A percentile compares a stretch with the other conserved stretches of the same genome.
These are phyloP conservation scores for Colletotrichum sp. DNA, from an alignment of 2,329 filamentous ascomycete species.

Conservation along the genomic window DNA sequence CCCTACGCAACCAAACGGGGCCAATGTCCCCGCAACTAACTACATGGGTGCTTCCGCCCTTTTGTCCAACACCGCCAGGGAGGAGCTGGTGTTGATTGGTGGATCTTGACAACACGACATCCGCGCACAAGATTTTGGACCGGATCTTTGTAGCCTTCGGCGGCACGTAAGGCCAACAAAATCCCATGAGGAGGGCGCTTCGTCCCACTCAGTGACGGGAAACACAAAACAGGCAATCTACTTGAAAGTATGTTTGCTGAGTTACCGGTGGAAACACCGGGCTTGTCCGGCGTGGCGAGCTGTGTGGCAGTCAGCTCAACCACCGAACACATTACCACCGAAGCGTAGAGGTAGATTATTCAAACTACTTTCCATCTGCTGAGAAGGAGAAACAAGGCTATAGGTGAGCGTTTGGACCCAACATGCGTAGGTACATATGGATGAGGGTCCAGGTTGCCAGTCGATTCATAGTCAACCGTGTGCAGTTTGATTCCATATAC, in stretches of 20 bases:
- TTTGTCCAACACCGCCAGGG: neutral
- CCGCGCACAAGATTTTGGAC: neutral
- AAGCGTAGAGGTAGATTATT: no score
- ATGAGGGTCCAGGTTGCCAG: no score
- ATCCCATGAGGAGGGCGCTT: neutral
- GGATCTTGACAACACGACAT: neutral
- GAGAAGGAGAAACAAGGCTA: no score
- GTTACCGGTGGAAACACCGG: neutral
- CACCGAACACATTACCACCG: no score
- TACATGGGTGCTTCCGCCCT: neutral
- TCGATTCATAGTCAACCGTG: no score
- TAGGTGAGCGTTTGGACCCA: no score
- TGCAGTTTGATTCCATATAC: no score
- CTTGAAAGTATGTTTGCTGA: neutral
- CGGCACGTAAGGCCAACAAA: neutral
- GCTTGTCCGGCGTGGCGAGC: neutral
- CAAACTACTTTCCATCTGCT: no score
- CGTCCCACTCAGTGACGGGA: neutral
- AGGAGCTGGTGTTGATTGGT: neutral
- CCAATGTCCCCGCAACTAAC: neutral
- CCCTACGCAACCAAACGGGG: neutral
- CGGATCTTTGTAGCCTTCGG: neutral
- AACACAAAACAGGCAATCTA: neutral
- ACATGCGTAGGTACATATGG: no score
- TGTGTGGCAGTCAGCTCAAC: neutral